These are phyloP conservation scores for Hirsutella thompsonii DNA, from an alignment of 2,329 filamentous ascomycete genomes.

Conservation along the genomic window DNA sequence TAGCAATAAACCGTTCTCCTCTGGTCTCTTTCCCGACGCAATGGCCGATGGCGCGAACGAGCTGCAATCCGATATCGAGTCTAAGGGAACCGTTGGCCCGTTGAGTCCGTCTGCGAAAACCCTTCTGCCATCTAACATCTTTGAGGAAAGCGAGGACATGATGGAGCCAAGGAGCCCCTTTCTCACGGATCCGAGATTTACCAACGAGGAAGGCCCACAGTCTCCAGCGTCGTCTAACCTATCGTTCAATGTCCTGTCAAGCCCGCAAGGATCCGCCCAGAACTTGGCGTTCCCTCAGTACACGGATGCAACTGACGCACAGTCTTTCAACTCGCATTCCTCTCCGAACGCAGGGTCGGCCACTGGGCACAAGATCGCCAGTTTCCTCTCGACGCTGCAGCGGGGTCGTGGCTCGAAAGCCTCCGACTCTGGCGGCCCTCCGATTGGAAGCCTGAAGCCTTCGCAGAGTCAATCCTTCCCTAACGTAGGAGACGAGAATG, in stretches of 20 bases:
- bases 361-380: slow-evolving; percentile 25
- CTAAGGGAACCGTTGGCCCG: slow-evolving; percentile 51
- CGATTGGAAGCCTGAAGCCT: slow-evolving; percentile 55
- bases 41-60: slow-evolving; percentile 24
- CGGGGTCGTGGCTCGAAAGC: slow-evolving; percentile 51
- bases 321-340: slow-evolving; percentile 24
- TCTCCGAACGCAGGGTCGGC: slow-evolving; percentile 24
- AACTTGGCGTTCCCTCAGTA: slow-evolving; percentile 43
- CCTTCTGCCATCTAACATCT: slow-evolving; percentile 55
- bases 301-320: slow-evolving; percentile 30
- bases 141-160: slow-evolving; percentile 49
- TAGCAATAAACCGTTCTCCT: slow-evolving; percentile 36
- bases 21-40: slow-evolving; percentile 38
- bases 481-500: slow-evolving; percentile 43
- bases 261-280: slow-evolving; percentile 47
- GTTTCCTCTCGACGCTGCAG: slow-evolving; percentile 46
- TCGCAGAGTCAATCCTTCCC: slow-evolving; percentile 71
- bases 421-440: slow-evolving; percentile 35
- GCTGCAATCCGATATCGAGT: slow-evolving; percentile 46
- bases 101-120: slow-evolving; percentile 67
- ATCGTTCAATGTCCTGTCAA: slow-evolving; percentile 45
- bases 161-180: slow-evolving; percentile 18
- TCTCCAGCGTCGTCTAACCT: slow-evolving; percentile 47
- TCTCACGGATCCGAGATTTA: slow-evolving; percentile 16
- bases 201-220: slow-evolving; percentile 33